These are phyloP conservation scores for Pleomassaria siparia DNA, from an alignment of 2,329 filamentous ascomycete species.

Conservation along the genomic window DNA sequence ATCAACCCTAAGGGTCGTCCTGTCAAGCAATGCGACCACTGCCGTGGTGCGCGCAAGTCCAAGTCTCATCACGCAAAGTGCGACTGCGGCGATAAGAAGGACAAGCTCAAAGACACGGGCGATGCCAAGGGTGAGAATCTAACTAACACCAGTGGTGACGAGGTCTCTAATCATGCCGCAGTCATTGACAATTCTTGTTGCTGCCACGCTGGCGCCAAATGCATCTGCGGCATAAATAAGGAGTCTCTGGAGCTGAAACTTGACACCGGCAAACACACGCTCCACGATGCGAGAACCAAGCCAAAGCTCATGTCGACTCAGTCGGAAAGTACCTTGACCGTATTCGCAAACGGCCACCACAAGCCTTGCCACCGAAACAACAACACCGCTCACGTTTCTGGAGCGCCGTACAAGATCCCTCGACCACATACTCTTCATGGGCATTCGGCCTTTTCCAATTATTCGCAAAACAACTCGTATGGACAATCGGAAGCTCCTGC, in stretches of 20 bases:
- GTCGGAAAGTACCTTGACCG: constrained; percentile 61
- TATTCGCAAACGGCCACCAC: constrained; percentile 66
- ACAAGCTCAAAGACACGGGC: constrained; percentile 51
- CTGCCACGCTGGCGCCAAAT: constrained; percentile 62
- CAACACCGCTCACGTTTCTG: constrained; percentile 63
- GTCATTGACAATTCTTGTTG: constrained; percentile 49
- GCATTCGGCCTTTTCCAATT: constrained; percentile 29
- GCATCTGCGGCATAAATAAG: constrained; percentile 63
- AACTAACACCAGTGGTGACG: constrained; percentile 31
- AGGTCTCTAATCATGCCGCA: constrained; percentile 34
- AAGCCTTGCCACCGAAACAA: constrained; percentile 67
- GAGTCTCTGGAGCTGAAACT: constrained; percentile 52
- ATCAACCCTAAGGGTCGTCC: constrained; percentile 98
- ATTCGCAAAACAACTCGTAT: constrained; percentile 26
- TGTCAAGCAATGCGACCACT: constrained; percentile 97
- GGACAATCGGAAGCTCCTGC: constrained; percentile 23
- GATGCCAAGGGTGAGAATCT: constrained; percentile 42
- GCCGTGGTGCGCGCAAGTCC: constrained; percentile 93
- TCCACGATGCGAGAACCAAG: constrained; percentile 53
- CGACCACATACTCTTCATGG: constrained; percentile 43
- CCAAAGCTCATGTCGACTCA: constrained; percentile 59
- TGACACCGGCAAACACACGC: constrained; percentile 48
- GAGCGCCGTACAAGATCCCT: constrained; percentile 64
- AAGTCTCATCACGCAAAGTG: constrained; percentile 93
- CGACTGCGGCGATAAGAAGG: constrained; percentile 90